These are phyloP conservation scores for Geotrichum aggregatum DNA, from an alignment of 1,139 yeast species.

Conservation along the genomic window DNA sequence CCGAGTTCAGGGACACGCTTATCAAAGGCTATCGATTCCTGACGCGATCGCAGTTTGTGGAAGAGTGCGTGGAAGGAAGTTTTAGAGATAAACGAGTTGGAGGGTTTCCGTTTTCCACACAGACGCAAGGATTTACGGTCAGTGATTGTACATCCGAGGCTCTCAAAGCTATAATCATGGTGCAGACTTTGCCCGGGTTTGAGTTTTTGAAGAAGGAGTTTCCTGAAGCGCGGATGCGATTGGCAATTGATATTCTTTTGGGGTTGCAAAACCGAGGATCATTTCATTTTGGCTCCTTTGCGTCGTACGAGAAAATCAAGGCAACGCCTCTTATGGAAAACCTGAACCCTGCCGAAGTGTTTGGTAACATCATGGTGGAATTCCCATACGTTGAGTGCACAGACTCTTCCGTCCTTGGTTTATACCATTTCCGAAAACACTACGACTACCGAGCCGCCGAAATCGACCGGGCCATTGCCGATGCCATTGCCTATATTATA, in stretches of 20 bases:
- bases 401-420: conserved; percentile 86
- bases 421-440: conserved; percentile 70
- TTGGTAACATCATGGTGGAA: conserved; percentile 97
- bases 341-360: conserved; percentile 94
- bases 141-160: conserved; percentile 98
- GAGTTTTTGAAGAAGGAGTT: conserved; percentile 50
- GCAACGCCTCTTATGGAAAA: conserved; percentile 72
- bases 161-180: conserved; percentile 89
- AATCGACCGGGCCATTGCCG: conserved; percentile 60
- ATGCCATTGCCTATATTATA: conserved; percentile 70
- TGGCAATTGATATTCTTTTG: conserved; percentile 69
- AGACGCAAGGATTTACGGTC: conserved; percentile 93
- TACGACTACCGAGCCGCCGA: conserved; percentile 59
- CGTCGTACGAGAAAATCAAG: conserved; percentile 83
- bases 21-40: conserved; percentile 65
- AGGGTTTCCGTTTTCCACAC: conserved; percentile 97
- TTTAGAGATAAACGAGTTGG: conserved; percentile 82
- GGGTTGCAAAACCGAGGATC: conserved; percentile 70
- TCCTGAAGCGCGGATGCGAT: conserved; percentile 50
- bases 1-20: conserved; percentile 62
- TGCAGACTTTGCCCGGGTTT: conserved; percentile 59
- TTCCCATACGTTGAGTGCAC: conserved; percentile 98
- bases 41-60: conserved; percentile 77
- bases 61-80: conserved; percentile 72
- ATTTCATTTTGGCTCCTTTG: conserved; percentile 86